Base-by-base conservation (phyloP, 768 basidiomycete species). In the Xanthoconium stramineum region DNA sequence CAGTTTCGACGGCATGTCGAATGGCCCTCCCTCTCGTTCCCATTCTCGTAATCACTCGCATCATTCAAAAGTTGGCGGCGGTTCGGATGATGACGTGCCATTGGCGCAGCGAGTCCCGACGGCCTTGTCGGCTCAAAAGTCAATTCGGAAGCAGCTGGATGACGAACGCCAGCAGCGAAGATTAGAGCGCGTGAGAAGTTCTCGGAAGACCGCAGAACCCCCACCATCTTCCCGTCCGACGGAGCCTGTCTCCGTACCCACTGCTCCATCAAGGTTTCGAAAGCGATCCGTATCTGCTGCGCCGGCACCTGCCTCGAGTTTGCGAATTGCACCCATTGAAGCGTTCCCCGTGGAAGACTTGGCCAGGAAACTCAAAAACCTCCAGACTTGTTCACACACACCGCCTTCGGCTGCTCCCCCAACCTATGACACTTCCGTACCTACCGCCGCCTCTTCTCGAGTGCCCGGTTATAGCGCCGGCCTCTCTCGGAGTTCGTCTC, bases 41-140 rank as follows among this genome's bases (percentile, higher is more conserved):
- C 60, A 63, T 13, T 68, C 67, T n/a, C 58, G 63, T 17, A 54
- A 58, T 14, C 62, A 52, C 42, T 64, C 65, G 52, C 68, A 53
- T 45, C 57, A 44, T 53, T 59, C 64, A 47, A 62, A 44, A 53
- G 11, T 59, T 30, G 70, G 60, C 47, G 67, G 69, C 33, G 72
- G 72, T 32, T 77, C 80, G 38, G 85, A 90, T 52, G 93, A 96
- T 67, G 88, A 96, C 62, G 76, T 93, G 1, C 94, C 94, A 1
- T 78, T 96, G 15, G 94, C 92, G 3, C 84, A 82, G 60, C 79
- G 85, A 32, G 91, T 93, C 52, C 94, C 93, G 5, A 86, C 85
- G 1, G 94, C 94, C 5, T 72, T 96, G 55, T 81, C 78, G 4
- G 93, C 91, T 11, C 94, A 96, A 65, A 84, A 83, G 62, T 85